Conservation (phyloP, 257 asterid species). For the Primulina tabacum region DNA sequence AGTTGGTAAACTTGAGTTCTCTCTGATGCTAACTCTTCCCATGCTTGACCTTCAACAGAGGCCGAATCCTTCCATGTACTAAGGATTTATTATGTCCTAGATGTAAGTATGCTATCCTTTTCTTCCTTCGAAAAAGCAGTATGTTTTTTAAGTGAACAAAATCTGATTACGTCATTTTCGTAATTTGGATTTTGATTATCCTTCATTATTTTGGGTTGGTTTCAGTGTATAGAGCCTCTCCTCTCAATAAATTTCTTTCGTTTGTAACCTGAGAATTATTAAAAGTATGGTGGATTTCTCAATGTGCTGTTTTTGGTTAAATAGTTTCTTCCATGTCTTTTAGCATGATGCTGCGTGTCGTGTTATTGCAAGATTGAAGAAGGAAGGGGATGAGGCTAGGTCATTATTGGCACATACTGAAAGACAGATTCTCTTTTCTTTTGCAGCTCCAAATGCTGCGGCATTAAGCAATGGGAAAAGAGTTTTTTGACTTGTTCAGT, state of each 20-base stretch:
- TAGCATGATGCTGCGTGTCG: conserved; percentile 99
- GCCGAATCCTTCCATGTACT: conserved; percentile 44
- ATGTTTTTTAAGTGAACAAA: background rate
- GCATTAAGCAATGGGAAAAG: conserved; percentile 87
- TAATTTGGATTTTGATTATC: background rate
- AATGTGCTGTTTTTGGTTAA: conserved; percentile 7
- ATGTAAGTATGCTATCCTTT: conserved; percentile 32
- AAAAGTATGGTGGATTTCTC: background rate
- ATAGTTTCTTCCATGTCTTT: conserved; percentile 25
- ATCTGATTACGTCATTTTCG: background rate
- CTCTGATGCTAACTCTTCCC: conserved; percentile 27
- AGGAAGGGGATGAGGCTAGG: conserved; percentile 97
- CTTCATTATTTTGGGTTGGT: background rate
- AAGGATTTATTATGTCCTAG: conserved; percentile 43
- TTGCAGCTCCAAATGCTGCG: conserved; percentile 43
- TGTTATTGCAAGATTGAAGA: conserved; percentile 96
- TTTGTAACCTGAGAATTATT: background rate
- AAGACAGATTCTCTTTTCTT: conserved; percentile 67
- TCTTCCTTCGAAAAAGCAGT: conserved; percentile 9
- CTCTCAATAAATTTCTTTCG: background rate
- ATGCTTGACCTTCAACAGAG: conserved; percentile 35
- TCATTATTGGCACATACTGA: conserved; percentile 74
- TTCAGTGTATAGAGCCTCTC: background rate
- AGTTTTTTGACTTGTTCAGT: conserved; percentile 45
- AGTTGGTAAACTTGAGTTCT: conserved; percentile 9